phyloP scores from a whole-genome alignment of 164 flowering plant genomes.

The Sextonia rubra region DNA sequence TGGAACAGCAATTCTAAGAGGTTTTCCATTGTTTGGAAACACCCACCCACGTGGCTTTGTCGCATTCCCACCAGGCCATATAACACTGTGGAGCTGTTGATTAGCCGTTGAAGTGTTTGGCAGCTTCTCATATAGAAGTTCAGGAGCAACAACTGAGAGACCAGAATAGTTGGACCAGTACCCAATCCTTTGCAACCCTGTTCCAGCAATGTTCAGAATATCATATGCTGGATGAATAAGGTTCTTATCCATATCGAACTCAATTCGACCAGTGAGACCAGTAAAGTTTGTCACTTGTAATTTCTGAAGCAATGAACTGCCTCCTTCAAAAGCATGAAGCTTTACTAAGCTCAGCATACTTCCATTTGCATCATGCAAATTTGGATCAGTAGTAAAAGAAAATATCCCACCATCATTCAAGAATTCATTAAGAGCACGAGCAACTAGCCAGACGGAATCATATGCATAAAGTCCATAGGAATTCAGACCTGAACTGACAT shows the following conservation, averaged over 20 bases:
- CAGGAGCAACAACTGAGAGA: slow-evolving; percentile 70
- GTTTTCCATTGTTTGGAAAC: slow-evolving; percentile 80
- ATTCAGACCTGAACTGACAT: slow-evolving; percentile 34
- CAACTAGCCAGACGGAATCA: slow-evolving; percentile 83
- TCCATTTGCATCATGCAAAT: slow-evolving; percentile 32
- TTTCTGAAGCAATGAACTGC: slow-evolving; percentile 43
- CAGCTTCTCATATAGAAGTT: slow-evolving; percentile 47
- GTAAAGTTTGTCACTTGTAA: slow-evolving; percentile 46
- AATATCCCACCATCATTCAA: slow-evolving; percentile 49
- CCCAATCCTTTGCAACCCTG: slow-evolving; percentile 54
- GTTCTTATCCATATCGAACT: slow-evolving; percentile 53
- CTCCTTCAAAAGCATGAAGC: slow-evolving; percentile 53
- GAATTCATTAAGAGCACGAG: slow-evolving; percentile 64
- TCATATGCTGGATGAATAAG: slow-evolving; percentile 65
- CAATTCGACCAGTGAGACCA: slow-evolving; percentile 62
- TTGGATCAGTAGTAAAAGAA: slow-evolving; percentile 55
- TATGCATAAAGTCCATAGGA: slow-evolving; percentile 80
- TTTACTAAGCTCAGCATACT: slow-evolving; percentile 41
- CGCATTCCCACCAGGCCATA: slow-evolving; percentile 82
- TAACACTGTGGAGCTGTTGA: slow-evolving; percentile 50
- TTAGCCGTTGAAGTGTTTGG: slow-evolving; percentile 42
- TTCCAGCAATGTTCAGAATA: slow-evolving; percentile 61
- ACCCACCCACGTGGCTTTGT: slow-evolving; percentile 88
- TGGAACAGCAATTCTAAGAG: slow-evolving; percentile 73
- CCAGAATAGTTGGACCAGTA: slow-evolving; percentile 85